These are phyloP conservation scores for Papiliotrema nemorosa DNA, from an alignment of 1,284 basidiomycete genomes.

Conservation along the genomic window DNA sequence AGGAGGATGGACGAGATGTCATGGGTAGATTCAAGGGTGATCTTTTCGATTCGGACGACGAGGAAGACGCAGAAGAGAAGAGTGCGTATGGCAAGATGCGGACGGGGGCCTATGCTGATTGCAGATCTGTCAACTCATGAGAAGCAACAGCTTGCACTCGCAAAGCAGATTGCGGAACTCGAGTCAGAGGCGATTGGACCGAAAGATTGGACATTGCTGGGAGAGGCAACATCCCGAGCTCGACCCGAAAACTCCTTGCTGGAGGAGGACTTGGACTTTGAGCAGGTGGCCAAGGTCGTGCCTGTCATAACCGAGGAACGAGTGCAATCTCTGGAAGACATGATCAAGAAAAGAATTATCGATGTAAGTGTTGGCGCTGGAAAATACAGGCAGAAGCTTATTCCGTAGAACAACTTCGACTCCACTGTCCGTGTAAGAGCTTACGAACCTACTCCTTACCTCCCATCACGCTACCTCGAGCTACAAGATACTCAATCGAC, in stretches of 20 bases:
- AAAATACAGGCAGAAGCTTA: no score
- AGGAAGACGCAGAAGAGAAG: conserved; percentile 43
- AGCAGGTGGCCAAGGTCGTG: conserved; percentile 76
- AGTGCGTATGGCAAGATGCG: conserved; percentile 19
- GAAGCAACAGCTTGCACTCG: conserved; percentile 52
- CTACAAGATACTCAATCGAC: conserved; percentile 82
- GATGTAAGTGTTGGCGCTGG: conserved; percentile 56
- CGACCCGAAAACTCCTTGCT: conserved; percentile 89
- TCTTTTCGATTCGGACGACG: conserved; percentile 55
- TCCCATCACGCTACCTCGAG: conserved; percentile 85
- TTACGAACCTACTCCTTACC: conserved; percentile 77
- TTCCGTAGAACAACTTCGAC: conserved; percentile 65
- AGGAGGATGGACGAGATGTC: conserved; percentile 39
- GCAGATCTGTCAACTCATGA: conserved; percentile 53
- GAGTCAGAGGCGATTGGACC: conserved; percentile 56
- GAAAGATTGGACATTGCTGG: conserved; percentile 87
- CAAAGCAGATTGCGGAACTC: conserved; percentile 55
- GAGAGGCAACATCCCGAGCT: conserved; percentile 76
- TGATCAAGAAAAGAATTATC: conserved; percentile 85
- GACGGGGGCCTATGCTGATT: background rate
- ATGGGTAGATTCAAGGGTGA: conserved; percentile 54
- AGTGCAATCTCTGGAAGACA: conserved; percentile 78
- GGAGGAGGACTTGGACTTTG: conserved; percentile 93
- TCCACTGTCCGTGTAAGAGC: conserved; percentile 80
- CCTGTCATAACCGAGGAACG: conserved; percentile 88